Conservation (phyloP, 345 rosid species). For the Erucastrum elatum region DNA sequence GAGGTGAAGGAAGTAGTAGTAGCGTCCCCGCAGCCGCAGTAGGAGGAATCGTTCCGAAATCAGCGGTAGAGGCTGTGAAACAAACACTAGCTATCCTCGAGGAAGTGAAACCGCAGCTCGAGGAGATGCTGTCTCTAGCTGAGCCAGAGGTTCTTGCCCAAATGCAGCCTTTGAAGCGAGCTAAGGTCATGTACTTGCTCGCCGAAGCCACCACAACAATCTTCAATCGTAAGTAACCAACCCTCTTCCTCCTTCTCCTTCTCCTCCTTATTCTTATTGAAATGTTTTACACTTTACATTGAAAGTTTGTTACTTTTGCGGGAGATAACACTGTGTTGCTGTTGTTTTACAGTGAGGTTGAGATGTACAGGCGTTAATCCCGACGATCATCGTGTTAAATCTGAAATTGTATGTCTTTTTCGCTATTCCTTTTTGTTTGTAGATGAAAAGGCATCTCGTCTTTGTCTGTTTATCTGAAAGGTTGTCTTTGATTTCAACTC, state of each 20-base stretch:
- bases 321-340: neutral
- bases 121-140: conserved; percentile 52
- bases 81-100: conserved; percentile 47
- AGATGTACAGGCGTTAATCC: conserved; percentile 79
- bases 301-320: neutral
- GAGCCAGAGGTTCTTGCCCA: conserved; percentile 65
- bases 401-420: conserved; percentile 67
- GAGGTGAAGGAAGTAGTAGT: conserved; percentile 31
- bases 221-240: conserved; percentile 64
- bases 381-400: conserved; percentile 79
- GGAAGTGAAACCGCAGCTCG: conserved; percentile 54
- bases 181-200: conserved; percentile 60
- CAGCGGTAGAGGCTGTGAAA: conserved; percentile 67
- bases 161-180: conserved; percentile 71
- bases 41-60: conserved; percentile 51
- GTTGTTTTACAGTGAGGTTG: conserved; percentile 61
- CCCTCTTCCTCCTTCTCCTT: neutral
- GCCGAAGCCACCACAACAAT: conserved; percentile 73
- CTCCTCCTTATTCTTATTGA: no score
- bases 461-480: conserved; percentile 10
- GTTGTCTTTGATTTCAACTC: neutral
- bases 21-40: conserved; percentile 12
- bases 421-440: conserved; percentile 22
- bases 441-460: neutral
- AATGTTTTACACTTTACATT: no score